Base-by-base conservation (phyloP, 2,329 filamentous ascomycete genomes). In the Aurifilum marmelostoma region DNA sequence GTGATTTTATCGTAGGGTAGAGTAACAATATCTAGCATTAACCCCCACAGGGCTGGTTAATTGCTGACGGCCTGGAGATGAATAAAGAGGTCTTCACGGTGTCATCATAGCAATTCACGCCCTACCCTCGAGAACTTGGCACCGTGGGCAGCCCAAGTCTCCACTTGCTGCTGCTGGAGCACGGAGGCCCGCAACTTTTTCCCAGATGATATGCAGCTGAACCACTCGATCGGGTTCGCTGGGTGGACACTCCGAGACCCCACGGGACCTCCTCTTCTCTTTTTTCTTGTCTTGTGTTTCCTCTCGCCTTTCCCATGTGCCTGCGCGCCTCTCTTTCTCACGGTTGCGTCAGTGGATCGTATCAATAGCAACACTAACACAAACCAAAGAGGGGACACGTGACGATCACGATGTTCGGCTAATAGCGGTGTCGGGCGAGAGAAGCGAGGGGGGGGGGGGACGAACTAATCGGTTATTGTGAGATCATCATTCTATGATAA, bases 131-230 rank as follows among this genome's bases (percentile, higher is more conserved):
- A n/a, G 43, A 47, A 18, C 43, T 47, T 47, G 43, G 43, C 43
- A 47, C 43, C 43, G 8, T 47, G 43, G 6, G 3, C 6, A 9
- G 8, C 6, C 21, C 21, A n/a, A 47, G 18, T 47, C 43, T 47
- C 43, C 43, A 47, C 43, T 8, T 47, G 34, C 34, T 39, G 27
- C 52, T 18, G 27, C 24, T 29, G 27, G 24, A 56, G 52, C 12
- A 27, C 6, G 16, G 24, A 56, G 52, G 52, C 52, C 52, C 52
- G 52, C 52, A 56, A 18, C 52, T 32, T 29, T 54, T 56, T 5
- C 50, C 12, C 14, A 56, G 27, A 56, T 56, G 52, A 56, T 56
- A 29, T 56, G 52, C 52, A 56, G 52, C 52, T 56, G 52, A 56
- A 56, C 24, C 52, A 56, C 50, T 54, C 5, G 52, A 56, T 56